phyloP scores from a whole-genome alignment of 1,284 basidiomycete species.

The Sutorius eximius region DNA sequence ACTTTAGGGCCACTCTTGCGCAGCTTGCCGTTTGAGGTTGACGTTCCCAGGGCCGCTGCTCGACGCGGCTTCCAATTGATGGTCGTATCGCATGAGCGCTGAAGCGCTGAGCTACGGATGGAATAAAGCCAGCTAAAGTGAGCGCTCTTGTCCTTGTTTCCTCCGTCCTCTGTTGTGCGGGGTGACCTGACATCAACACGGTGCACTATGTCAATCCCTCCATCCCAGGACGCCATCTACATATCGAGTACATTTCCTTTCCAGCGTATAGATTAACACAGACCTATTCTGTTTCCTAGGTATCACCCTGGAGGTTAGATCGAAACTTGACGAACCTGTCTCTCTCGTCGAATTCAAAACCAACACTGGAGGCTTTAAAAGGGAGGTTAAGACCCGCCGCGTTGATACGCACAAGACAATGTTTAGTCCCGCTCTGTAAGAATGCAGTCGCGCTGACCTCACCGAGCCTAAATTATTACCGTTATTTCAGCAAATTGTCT shows the following conservation, averaged over 20 bases:
- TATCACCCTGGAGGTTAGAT: neutral
- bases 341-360: neutral
- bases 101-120: no score
- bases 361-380: neutral
- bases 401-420: neutral
- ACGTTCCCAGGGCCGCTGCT: no score
- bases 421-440: neutral
- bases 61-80: no score
- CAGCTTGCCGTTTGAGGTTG: no score
- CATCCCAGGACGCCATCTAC: neutral
- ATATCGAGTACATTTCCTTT: no score
- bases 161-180: no score
- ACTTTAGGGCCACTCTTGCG: no score
- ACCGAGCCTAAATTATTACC: neutral
- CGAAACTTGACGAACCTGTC: neutral
- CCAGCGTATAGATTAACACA: no score
- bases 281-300: neutral
- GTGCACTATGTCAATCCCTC: conserved; percentile 40
- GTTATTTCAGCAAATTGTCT: neutral
- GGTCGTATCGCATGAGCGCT: no score
- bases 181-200: conserved; percentile 15
- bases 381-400: neutral
- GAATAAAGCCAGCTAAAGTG: no score
- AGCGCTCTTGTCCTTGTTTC: no score
- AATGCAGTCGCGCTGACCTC: neutral